Conservation (phyloP, 148 eudicot species). For the Rhododendron vialii region DNA sequence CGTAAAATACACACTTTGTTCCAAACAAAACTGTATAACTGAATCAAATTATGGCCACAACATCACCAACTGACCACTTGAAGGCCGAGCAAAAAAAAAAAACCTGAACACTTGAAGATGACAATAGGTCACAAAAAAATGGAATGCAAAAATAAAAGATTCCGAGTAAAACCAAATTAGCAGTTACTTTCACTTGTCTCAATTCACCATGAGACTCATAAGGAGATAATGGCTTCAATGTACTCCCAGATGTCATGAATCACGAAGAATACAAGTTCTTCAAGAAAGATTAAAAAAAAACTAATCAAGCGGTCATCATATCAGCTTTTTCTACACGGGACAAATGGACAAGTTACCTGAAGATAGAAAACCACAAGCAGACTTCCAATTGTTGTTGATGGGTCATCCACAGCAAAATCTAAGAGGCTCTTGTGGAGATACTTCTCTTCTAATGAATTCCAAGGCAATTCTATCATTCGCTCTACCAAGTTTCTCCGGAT, state of each 20-base stretch:
- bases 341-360: constrained; percentile 47
- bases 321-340: neutral
- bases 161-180: neutral
- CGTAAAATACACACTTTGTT: too few species aligned
- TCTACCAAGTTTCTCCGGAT: constrained; percentile 74
- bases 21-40: neutral
- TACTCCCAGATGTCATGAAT: neutral
- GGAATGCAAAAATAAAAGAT: neutral
- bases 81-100: too few species aligned
- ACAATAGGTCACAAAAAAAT: neutral
- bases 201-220: neutral
- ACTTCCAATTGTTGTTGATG: constrained; percentile 62
- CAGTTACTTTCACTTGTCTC: neutral
- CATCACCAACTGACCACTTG: neutral
- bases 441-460: constrained; percentile 84
- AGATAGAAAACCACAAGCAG: constrained; percentile 92
- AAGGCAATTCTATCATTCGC: constrained; percentile 83
- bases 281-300: neutral
- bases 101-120: neutral
- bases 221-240: neutral
- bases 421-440: constrained; percentile 72
- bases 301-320: neutral
- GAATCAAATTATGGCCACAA: neutral
- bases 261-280: neutral
- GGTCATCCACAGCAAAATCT: constrained; percentile 60